These are phyloP conservation scores for Sclerotinia trifoliorum DNA, from an alignment of 2,329 filamentous ascomycete species.

Conservation along the genomic window DNA sequence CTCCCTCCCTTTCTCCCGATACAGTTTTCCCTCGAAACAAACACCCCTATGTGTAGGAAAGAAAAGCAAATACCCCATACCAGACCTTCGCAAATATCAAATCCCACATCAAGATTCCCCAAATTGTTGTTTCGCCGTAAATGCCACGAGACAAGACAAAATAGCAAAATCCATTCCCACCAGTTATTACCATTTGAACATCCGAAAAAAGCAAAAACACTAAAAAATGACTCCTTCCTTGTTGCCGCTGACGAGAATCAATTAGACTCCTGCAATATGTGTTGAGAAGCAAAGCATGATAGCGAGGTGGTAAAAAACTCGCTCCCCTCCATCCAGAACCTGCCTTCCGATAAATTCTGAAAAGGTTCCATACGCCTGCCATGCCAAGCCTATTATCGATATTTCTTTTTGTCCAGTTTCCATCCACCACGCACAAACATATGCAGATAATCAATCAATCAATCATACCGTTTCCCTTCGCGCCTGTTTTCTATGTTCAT, in stretches of 20 bases:
- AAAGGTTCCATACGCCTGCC: slow-evolving; percentile 24
- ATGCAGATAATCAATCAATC: slow-evolving; percentile 20
- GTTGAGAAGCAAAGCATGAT: slow-evolving; percentile 13
- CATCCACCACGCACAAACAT: slow-evolving; percentile 18
- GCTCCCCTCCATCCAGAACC: slow-evolving; percentile 21
- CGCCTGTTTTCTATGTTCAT: slow-evolving; percentile 21
- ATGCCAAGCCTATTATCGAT: slow-evolving; percentile 25
- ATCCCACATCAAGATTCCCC: slow-evolving; percentile 1
- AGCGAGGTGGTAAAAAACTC: slow-evolving; percentile 17
- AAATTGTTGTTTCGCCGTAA: slow-evolving; percentile 13
- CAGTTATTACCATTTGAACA: slow-evolving; percentile 18
- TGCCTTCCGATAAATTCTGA: slow-evolving; percentile 19
- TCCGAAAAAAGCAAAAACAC: background rate
- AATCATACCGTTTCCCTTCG: slow-evolving; percentile 18
- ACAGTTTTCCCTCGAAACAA: background rate
- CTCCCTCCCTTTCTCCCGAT: slow-evolving; percentile 5
- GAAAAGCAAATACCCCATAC: slow-evolving; percentile 9
- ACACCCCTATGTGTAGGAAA: background rate
- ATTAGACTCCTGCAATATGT: slow-evolving; percentile 16
- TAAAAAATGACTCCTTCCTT: slow-evolving; percentile 8
- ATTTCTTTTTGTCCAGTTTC: slow-evolving; percentile 19
- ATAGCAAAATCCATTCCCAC: background rate
- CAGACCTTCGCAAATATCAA: slow-evolving; percentile 3
- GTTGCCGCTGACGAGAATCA: slow-evolving; percentile 10
- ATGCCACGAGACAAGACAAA: slow-evolving; percentile 17